phyloP scores from a whole-genome alignment of 192 early-diverging fungal genomes.

The Chytriomyces sp. region DNA sequence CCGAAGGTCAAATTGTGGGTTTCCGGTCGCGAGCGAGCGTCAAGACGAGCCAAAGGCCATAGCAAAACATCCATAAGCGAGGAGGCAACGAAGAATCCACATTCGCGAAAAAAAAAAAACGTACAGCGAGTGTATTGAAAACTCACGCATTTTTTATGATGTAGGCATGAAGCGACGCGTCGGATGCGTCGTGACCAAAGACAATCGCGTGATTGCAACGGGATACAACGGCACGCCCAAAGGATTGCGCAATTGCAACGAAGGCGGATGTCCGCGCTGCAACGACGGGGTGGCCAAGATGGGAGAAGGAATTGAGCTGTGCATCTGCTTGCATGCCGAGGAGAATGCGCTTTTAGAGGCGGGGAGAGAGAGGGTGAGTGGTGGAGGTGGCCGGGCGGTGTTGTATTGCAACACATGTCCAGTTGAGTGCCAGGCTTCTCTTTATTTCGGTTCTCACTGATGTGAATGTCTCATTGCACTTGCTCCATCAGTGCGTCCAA shows the following conservation, averaged over 20 bases:
- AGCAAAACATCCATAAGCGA: no score
- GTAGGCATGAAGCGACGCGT: constrained; percentile 99
- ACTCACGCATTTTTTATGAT: no score
- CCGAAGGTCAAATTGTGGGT: constrained; percentile 87
- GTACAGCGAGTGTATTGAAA: no score
- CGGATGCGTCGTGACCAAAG: constrained; percentile 89
- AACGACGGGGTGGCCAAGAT: constrained; percentile 77
- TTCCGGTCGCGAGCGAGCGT: no score
- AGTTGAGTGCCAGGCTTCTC: constrained; percentile 31
- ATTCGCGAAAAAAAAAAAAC: no score
- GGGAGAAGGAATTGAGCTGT: constrained; percentile 79
- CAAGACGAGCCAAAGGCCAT: no score
- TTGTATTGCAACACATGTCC: constrained; percentile 96
- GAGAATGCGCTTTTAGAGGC: constrained; percentile 98
- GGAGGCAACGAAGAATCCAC: no score
- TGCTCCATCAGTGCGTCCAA: constrained; percentile 57
- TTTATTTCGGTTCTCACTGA: neutral
- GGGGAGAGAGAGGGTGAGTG: constrained; percentile 83
- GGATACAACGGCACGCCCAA: constrained; percentile 99
- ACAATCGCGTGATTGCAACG: constrained; percentile 88
- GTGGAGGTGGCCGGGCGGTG: constrained; percentile 58
- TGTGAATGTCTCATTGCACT: neutral
- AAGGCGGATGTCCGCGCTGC: constrained; percentile 92
- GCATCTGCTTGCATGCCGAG: constrained; percentile 97
- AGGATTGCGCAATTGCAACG: constrained; percentile 89